Base-by-base conservation (phyloP, 805 yeast genomes). In the Starmerella sirachaensis region DNA sequence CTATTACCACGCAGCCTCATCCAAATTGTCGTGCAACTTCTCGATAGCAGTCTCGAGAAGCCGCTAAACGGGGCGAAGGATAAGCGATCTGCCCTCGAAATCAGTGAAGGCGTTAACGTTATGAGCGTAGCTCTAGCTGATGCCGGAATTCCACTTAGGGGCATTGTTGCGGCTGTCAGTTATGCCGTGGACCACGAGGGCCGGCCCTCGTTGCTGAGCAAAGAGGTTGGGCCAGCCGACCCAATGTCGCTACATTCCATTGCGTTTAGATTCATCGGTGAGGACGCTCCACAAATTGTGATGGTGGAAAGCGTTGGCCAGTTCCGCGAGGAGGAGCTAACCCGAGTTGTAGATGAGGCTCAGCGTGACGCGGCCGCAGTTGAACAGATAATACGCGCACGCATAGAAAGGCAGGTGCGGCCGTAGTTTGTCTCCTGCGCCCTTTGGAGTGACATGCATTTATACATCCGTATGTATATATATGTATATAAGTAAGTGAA, bases 1-100 rank as follows among this genome's bases (percentile, higher is more conserved):
- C 61, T 70, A 43, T 78, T 80, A 54, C 96, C 98, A 0, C 68
- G 95, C 42, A 85, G 83, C 49, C 64, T 78, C 29, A 66, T 80
- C 19, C 86, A 79, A 52, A 63, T 81, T 2, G 78, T 74, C 4
- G 69, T 74, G 18, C 91, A 80, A 55, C 58, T 78, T 5, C 52
- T 79, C 23, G 74, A 72, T 41, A 54, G 73, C 19, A 74, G 73
- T 33, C 32, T n/a, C 9, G 33, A 26, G 18, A 72, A 68, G 44
- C 54, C 58, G n/a, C n/a, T n/a, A n/a, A n/a, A n/a, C n/a, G n/a
- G n/a, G n/a, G n/a, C n/a, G n/a, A 43, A 43, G 12, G 58, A 58
- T 14, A 53, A 41, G 23, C 28, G 35, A 24, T 47, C 46, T 19
- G 56, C 63, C 29, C 66, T 68, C 38, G 84, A 81, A 52, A 57